Evolutionary conservation across 2,329 filamentous ascomycete species (phyloP).

Genomic region (Sporothrix inflata): DNA sequence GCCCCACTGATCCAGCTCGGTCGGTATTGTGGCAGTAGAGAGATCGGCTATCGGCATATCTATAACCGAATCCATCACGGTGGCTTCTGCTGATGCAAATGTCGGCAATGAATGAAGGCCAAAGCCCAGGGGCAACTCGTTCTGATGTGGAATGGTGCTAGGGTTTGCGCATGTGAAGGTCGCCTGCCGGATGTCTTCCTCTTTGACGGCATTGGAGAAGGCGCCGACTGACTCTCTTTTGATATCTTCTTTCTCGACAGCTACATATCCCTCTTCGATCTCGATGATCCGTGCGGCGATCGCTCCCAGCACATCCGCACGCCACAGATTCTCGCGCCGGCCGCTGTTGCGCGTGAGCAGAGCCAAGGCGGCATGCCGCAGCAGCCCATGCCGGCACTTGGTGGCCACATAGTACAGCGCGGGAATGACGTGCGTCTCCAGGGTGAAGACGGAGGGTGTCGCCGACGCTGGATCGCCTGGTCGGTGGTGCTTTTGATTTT

Average conservation of each 20-base stretch:
- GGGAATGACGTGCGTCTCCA: background rate
- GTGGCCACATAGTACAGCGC: background rate
- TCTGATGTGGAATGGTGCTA: too few relatives aligned
- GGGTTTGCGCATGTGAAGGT: background rate
- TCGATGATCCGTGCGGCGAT: slow-evolving; percentile 43
- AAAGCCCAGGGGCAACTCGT: too few relatives aligned
- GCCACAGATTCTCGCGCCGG: slow-evolving; percentile 47
- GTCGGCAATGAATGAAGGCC: background rate
- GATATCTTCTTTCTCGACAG: background rate
- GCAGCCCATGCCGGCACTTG: background rate
- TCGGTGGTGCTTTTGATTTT: background rate
- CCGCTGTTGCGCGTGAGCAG: slow-evolving; percentile 39
- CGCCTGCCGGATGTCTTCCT: background rate
- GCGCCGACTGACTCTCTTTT: background rate
- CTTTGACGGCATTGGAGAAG: background rate
- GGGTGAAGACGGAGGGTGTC: background rate
- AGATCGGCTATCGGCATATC: background rate
- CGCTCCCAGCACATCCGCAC: slow-evolving; percentile 38
- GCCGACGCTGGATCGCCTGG: background rate
- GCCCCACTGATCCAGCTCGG: background rate
- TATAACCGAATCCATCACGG: too few relatives aligned
- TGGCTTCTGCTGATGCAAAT: background rate
- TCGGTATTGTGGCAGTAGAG: background rate
- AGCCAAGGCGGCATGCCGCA: slow-evolving; percentile 40
- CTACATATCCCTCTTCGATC: slow-evolving; percentile 41